Conservation (phyloP, 192 early-diverging fungal species). For the Coemansia sp. region DNA sequence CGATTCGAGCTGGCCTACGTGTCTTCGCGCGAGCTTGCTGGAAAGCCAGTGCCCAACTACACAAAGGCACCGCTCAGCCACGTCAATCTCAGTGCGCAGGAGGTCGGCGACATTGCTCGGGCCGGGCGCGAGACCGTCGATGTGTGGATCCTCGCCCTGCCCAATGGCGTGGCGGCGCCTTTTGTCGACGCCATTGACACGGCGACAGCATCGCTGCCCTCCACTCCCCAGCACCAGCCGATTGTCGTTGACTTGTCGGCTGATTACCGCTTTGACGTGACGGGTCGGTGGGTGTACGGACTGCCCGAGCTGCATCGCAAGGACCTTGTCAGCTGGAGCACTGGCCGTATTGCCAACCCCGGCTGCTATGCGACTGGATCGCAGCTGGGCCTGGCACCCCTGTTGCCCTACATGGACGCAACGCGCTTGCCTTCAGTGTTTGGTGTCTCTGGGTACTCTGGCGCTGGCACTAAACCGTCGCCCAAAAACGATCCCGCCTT, state of each 20-base stretch:
- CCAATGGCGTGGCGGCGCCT: conserved; percentile 92
- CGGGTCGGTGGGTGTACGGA: conserved; percentile 85
- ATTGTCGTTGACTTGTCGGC: conserved; percentile 90
- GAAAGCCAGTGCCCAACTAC: conserved; percentile 83
- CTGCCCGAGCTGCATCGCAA: conserved; percentile 83
- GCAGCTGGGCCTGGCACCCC: conserved; percentile 87
- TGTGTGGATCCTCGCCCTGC: conserved; percentile 96
- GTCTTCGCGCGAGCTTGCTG: conserved; percentile 92
- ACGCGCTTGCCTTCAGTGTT: conserved; percentile 76
- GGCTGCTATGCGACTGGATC: conserved; percentile 99
- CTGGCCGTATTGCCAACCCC: conserved; percentile 88
- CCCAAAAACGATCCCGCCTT: conserved; percentile 93
- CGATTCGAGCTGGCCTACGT: conserved; percentile 84
- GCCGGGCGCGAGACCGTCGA: conserved; percentile 71
- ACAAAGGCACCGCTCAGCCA: conserved; percentile 66
- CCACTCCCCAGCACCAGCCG: conserved; percentile 47
- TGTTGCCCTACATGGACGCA: conserved; percentile 67
- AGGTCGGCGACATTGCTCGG: conserved; percentile 61
- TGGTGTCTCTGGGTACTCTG: conserved; percentile 97
- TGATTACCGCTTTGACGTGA: conserved; percentile 85
- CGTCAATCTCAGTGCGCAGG: conserved; percentile 79
- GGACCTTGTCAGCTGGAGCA: conserved; percentile 50
- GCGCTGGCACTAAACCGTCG: conserved; percentile 97
- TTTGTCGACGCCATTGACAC: conserved; percentile 83
- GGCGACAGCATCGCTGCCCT: conserved; percentile 51